Evolutionary conservation across 1,284 basidiomycete genomes (phyloP).

Genomic region (Trichosporon faecale): DNA sequence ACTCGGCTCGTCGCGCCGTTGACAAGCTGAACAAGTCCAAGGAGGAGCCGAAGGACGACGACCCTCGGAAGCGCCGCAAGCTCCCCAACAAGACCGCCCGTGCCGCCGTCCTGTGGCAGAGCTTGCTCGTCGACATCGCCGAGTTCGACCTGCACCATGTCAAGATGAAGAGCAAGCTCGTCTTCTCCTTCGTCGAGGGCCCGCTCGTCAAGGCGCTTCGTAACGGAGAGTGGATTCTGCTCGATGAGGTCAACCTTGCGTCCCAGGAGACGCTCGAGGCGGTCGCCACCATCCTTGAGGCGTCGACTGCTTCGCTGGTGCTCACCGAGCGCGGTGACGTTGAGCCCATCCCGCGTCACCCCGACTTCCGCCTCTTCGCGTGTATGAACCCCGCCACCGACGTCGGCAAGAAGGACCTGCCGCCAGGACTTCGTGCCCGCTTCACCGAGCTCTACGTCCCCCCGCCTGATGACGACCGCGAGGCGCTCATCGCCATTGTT

Average conservation of each 20-base stretch:
- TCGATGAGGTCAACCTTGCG: slow-evolving; percentile 96
- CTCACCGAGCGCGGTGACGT: slow-evolving; percentile 91
- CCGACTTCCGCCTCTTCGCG: slow-evolving; percentile 93
- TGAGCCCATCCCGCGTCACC: slow-evolving; percentile 84
- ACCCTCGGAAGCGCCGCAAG: slow-evolving; percentile 72
- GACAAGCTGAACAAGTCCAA: slow-evolving; percentile 55
- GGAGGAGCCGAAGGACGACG: slow-evolving; percentile 43
- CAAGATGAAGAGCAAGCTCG: slow-evolving; percentile 77
- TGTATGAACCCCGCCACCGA: slow-evolving; percentile 99
- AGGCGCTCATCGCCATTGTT: slow-evolving; percentile 84
- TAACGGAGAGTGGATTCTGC: slow-evolving; percentile 87
- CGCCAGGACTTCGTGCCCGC: slow-evolving; percentile 79
- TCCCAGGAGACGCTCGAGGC: slow-evolving; percentile 93
- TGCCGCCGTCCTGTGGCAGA: slow-evolving; percentile 62
- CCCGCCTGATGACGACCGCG: slow-evolving; percentile 85
- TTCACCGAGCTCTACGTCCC: slow-evolving; percentile 97
- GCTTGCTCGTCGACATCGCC: slow-evolving; percentile 67
- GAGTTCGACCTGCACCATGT: slow-evolving; percentile 85
- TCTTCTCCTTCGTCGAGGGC: slow-evolving; percentile 94
- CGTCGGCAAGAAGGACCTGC: slow-evolving; percentile 95
- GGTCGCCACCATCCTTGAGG: slow-evolving; percentile 78
- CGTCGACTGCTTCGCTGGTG: slow-evolving; percentile 82
- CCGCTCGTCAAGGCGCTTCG: slow-evolving; percentile 89
- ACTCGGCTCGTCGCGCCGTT: slow-evolving; percentile 51
- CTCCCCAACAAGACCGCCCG: slow-evolving; percentile 54